These are phyloP conservation scores for Rhodotorula mucilaginosa DNA, from an alignment of 1,284 basidiomycete genomes.

Conservation along the genomic window DNA sequence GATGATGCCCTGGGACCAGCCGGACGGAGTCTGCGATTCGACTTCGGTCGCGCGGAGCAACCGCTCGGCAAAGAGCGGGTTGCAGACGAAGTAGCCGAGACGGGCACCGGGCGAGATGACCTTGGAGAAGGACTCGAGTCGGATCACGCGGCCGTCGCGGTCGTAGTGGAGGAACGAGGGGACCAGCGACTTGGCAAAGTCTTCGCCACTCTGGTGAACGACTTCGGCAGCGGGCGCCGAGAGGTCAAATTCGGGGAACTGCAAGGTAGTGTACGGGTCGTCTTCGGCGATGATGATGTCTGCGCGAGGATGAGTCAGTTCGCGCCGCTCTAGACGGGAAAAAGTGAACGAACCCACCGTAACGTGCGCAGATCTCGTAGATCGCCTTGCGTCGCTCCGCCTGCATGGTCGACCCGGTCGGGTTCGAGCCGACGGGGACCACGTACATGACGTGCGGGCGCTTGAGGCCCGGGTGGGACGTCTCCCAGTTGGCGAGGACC, in stretches of 20 bases:
- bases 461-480: conserved; percentile 57
- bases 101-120: conserved; percentile 62
- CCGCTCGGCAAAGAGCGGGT: conserved; percentile 66
- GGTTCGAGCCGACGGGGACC: conserved; percentile 72
- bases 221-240: conserved; percentile 46
- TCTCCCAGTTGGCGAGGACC: conserved; percentile 65
- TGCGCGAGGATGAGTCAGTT: neutral
- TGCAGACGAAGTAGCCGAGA: conserved; percentile 71
- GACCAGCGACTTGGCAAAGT: conserved; percentile 58
- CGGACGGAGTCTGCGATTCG: conserved; percentile 68
- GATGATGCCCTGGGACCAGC: conserved; percentile 56
- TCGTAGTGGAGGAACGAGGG: conserved; percentile 73
- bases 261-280: conserved; percentile 58
- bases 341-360: conserved; percentile 39
- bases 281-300: conserved; percentile 51
- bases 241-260: conserved; percentile 57
- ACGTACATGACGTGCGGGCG: conserved; percentile 68
- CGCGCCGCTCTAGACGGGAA: neutral
- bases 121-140: conserved; percentile 71
- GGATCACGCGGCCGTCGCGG: conserved; percentile 71
- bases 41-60: conserved; percentile 69
- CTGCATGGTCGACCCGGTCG: conserved; percentile 63
- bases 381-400: conserved; percentile 67
- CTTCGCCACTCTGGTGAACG: conserved; percentile 5
- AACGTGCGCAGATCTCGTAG: conserved; percentile 73